Base-by-base conservation (phyloP, 495 filamentous ascomycete genomes). In the Mycothermus thermophilus region DNA sequence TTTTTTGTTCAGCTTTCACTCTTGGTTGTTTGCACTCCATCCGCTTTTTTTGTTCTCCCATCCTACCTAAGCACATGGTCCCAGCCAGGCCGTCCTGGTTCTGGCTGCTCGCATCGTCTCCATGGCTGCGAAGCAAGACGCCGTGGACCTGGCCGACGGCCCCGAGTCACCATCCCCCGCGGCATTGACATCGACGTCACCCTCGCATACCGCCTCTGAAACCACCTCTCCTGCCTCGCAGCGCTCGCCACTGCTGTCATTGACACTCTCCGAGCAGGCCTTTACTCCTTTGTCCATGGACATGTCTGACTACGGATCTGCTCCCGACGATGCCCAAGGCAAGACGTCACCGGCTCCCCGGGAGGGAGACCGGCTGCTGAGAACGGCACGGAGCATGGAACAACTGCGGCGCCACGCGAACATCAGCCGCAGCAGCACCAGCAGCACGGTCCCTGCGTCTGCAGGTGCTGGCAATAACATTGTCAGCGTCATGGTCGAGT, bases 271-370 rank as follows among this genome's bases (percentile, higher is more conserved):
- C 34, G 57, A 58, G 24, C 51, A 57, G 17, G 48, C 55, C 10
- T 59, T 60, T 35, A 65, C 63, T 29, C 62, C 62, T n/a, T 39
- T 67, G 28, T 63, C 62, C 8, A 56, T 65, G 55, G 51, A 58
- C 38, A 53, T n/a, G n/a, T n/a, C n/a, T n/a, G n/a, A 49, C 38
- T 50, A 48, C 47, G 53, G 50, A 16, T 42, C 41, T 29, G 31
- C 19, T 23, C 12, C 35, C 10, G 56, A 55, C 30, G 27, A 30
- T 24, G 38, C 14, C 12, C 38, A 31, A 23, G 14, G 27, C 5
- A 22, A 15, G 20, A 38, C 10, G 25, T 41, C 38, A 14, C 38
- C 34, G 2, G 26, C 6, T 4, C 23, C 15, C 8, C 14, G 32
- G n/a, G 28, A 43, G 26, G 14, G 32, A 6, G 21, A 31, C 8